These are phyloP conservation scores for Shiraia sp. DNA, from an alignment of 2,329 filamentous ascomycete species.

Conservation along the genomic window DNA sequence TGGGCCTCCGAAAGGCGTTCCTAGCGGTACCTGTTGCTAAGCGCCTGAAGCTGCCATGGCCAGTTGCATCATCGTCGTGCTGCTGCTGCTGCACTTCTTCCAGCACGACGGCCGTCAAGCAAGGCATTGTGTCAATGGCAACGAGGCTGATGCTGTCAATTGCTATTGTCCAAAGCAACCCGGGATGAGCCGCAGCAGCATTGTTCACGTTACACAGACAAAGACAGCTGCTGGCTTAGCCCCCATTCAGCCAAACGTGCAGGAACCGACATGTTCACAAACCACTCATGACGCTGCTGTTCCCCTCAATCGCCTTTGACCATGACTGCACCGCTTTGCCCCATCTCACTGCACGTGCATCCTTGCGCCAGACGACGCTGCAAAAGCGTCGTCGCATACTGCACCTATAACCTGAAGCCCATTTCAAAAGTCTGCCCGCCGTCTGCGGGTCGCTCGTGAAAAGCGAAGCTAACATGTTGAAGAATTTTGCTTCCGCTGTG, in stretches of 20 bases:
- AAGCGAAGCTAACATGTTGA: too few relatives aligned
- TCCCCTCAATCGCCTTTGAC: conserved; percentile 10
- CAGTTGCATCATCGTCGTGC: not conserved
- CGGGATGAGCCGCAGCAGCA: too few relatives aligned
- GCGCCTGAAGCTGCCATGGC: not conserved
- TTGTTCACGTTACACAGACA: conserved; percentile 29
- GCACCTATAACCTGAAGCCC: not conserved
- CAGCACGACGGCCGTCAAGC: not conserved
- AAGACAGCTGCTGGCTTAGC: conserved; percentile 20
- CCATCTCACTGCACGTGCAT: conserved; percentile 31
- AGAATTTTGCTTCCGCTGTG: too few relatives aligned
- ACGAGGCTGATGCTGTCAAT: too few relatives aligned
- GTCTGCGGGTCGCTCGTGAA: not conserved
- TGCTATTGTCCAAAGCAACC: too few relatives aligned
- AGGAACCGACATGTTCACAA: conserved; percentile 28
- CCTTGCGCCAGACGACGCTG: conserved; percentile 4
- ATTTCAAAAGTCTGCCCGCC: not conserved
- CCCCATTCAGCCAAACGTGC: conserved; percentile 37
- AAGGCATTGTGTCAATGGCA: not conserved
- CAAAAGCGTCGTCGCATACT: not conserved
- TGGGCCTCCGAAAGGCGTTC: conserved; percentile 3
- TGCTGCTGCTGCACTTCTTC: not conserved
- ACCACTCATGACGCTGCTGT: conserved; percentile 21
- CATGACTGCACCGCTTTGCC: conserved; percentile 17
- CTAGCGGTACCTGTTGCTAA: conserved; percentile 6